A percentile compares a stretch with the other conserved stretches of the same genome.
Conservation (phyloP, 208 protist species). For the Balamuthia mandrillaris region DNA sequence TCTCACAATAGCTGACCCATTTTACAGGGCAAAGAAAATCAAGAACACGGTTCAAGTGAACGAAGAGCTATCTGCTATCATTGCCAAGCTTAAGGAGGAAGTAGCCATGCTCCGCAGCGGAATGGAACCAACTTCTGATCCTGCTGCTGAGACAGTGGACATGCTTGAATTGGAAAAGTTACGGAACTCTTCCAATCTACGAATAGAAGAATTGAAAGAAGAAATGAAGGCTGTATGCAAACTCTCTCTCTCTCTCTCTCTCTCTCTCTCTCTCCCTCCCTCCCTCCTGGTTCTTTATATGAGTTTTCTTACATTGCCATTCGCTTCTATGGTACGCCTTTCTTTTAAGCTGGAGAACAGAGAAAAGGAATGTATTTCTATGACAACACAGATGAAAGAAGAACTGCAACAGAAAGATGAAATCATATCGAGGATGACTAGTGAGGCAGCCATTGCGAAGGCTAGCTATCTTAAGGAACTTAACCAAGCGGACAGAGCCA, state of each 20-base stretch:
- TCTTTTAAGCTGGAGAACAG: too few relatives aligned
- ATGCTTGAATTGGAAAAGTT: conserved; percentile 30
- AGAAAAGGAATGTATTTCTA: not conserved
- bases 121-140: not conserved
- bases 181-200: not conserved
- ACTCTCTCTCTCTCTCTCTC: not conserved
- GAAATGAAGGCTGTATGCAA: not conserved
- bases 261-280: too few relatives aligned
- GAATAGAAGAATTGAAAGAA: conserved; percentile 41
- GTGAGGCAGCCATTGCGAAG: too few relatives aligned
- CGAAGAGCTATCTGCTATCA: conserved; percentile 57
- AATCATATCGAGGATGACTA: too few relatives aligned
- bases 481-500: too few relatives aligned
- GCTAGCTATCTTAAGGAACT: too few relatives aligned
- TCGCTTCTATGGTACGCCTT: not conserved
- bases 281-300: not conserved
- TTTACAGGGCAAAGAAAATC: conserved; percentile 59
- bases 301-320: not conserved
- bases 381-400: not conserved
- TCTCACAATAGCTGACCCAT: not conserved
- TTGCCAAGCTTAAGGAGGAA: conserved; percentile 46
- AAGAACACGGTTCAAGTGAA: conserved; percentile 70
- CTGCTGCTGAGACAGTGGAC: conserved; percentile 4
- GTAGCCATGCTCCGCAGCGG: conserved; percentile 15
- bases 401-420: not conserved